Conservation (phyloP, 2,329 filamentous ascomycete species). For the Trichoderma atrobrunneum region DNA sequence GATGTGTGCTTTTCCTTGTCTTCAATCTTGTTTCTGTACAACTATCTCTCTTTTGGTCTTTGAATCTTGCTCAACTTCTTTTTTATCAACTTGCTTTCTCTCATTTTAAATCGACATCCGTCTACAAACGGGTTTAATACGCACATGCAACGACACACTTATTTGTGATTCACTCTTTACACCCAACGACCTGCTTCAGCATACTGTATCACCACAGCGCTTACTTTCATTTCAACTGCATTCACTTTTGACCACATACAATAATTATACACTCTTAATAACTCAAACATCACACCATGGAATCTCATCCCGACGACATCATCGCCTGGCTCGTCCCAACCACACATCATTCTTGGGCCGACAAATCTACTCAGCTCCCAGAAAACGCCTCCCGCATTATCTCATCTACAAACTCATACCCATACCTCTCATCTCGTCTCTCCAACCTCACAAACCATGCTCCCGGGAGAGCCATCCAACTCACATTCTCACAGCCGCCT, state of each 20-base stretch:
- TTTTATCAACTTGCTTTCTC: neutral
- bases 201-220: neutral
- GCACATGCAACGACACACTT: neutral
- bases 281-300: constrained; percentile 22
- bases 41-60: neutral
- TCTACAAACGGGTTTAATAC: neutral
- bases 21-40: neutral
- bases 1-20: neutral
- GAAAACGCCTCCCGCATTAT: constrained; percentile 32
- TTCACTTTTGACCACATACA: neutral
- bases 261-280: constrained; percentile 1
- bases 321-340: constrained; percentile 43
- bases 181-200: neutral
- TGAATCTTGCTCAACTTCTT: neutral
- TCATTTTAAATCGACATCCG: neutral
- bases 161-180: constrained; percentile 6
- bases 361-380: constrained; percentile 32
- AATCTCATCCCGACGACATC: constrained; percentile 28
- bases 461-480: constrained; percentile 33
- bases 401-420: constrained; percentile 27
- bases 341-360: constrained; percentile 33
- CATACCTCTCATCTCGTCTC: constrained; percentile 31
- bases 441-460: constrained; percentile 25
- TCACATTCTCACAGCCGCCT: constrained; percentile 36
- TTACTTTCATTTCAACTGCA: neutral